These are phyloP conservation scores for Termitomyces eurrhizus DNA, from an alignment of 768 basidiomycete species.

Conservation along the genomic window DNA sequence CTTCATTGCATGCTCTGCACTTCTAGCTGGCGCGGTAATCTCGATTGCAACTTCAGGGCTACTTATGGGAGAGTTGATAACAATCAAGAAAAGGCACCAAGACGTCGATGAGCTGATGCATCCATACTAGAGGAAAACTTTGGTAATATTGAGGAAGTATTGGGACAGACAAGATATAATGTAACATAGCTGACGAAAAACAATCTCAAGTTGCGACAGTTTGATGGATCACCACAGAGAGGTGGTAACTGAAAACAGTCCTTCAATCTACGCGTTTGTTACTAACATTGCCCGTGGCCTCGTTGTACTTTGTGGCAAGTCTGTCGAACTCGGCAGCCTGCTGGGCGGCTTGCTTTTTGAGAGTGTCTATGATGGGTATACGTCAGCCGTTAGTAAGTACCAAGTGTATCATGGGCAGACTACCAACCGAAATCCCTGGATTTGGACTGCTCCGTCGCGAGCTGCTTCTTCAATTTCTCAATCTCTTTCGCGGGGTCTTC, in stretches of 20 bases:
- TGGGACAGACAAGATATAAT: not conserved
- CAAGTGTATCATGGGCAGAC: not conserved
- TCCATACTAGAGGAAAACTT: not conserved
- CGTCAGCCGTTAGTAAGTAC: not conserved
- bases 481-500: slow-evolving; percentile 53
- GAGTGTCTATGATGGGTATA: slow-evolving; percentile 44
- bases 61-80: slow-evolving; percentile 10
- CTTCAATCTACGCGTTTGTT: slow-evolving; percentile 65
- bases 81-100: not conserved
- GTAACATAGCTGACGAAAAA: not conserved
- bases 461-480: slow-evolving; percentile 62
- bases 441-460: slow-evolving; percentile 54
- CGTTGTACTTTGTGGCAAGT: slow-evolving; percentile 74
- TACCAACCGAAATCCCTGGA: slow-evolving; percentile 59
- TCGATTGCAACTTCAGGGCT: slow-evolving; percentile 5
- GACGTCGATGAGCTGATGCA: not conserved
- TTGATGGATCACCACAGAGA: not conserved
- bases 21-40: slow-evolving; percentile 9
- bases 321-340: slow-evolving; percentile 81
- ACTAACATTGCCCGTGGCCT: slow-evolving; percentile 51
- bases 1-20: slow-evolving; percentile 7
- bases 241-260: not conserved
- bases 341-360: slow-evolving; percentile 79
- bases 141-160: not conserved
- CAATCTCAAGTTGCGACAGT: not conserved